Evolutionary conservation across 2,329 filamentous ascomycete species (phyloP).

Genomic region (Pseudogymnoascus sp.): DNA sequence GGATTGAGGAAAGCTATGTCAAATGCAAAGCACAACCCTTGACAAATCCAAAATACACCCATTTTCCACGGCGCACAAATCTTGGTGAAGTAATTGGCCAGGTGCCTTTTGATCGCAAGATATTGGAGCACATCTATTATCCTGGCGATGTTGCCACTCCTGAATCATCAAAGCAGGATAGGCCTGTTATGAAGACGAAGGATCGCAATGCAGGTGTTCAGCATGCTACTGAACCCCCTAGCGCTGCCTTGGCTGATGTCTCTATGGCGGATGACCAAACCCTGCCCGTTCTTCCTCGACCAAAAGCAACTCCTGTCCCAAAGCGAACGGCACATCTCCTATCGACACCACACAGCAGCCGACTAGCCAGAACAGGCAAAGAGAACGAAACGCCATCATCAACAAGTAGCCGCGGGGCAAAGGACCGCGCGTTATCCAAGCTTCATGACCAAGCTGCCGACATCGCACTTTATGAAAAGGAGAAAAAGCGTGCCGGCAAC

Average conservation of each 20-base stretch:
- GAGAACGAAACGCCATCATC: constrained; percentile 79
- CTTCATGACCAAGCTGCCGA: constrained; percentile 75
- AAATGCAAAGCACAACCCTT: constrained; percentile 71
- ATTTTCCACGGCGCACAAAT: constrained; percentile 85
- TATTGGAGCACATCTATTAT: constrained; percentile 60
- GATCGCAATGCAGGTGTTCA: constrained; percentile 26
- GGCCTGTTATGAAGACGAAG: constrained; percentile 40
- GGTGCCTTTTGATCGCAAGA: constrained; percentile 64
- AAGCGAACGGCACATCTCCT: not conserved
- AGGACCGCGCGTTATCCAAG: constrained; percentile 70
- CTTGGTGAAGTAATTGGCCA: constrained; percentile 88
- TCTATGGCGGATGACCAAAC: not conserved
- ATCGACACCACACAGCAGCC: constrained; percentile 46
- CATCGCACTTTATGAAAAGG: constrained; percentile 85
- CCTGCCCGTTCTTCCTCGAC: not conserved
- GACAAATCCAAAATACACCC: constrained; percentile 68
- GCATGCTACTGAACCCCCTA: not conserved
- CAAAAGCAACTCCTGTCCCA: not conserved
- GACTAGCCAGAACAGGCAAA: constrained; percentile 55
- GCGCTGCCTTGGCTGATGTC: not conserved
- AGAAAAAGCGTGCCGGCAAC: constrained; percentile 66
- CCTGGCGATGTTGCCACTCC: constrained; percentile 33
- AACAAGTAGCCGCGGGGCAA: constrained; percentile 76
- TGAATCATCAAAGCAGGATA: constrained; percentile 33
- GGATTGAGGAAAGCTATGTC: constrained; percentile 96